Base-by-base conservation (phyloP, 441 rosid species). In the Brassica balearica region DNA sequence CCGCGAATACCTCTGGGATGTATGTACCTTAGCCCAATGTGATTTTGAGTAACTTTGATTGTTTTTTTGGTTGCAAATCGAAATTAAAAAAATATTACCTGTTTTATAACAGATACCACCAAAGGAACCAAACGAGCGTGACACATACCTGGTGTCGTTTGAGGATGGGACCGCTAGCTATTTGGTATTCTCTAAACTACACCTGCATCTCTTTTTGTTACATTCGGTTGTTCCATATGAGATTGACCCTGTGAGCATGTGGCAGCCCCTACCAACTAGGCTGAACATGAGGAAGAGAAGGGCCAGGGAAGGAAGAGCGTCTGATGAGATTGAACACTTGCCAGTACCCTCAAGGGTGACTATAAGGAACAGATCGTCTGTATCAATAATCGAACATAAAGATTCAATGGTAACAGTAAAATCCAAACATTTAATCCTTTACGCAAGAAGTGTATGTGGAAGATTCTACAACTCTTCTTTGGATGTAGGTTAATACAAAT, bases 1-100 rank as follows among this genome's bases (percentile, higher is more conserved):
- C 78, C 91, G 99, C 2, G 98, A 92, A 82, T 96, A 96, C 87
- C 72, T 87, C 55, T 96, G 99, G 99, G 91, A 92, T 87, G 99
- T 96, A 91, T 41, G 99, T 1, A 68, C 73, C 20, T 32, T 10
- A 36, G 63, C 23, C 59, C 38, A 34, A 34, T 34, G 38, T 34
- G 77, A 66, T 73, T 63, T 71, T 71, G 34, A 56, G 34, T 48
- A 56, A 65, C 62, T 60, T n/a, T 58, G 68, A 36, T 15, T 72
- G 68, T 48, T 43, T 59, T 25, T 66, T 60, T 72, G 34, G 22
- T 65, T 66, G 27, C 59, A 4, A 51, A 43, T 41, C 2, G 27
- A 65, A 74, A 27, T 71, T 25, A 25, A 71, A 73, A 68, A n/a
- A 10, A 62, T 72, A 14, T 56, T 6, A 62, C 72, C 43, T 56